Evolutionary conservation across 768 basidiomycete species (phyloP).

Genomic region (Amanita phalloides): DNA sequence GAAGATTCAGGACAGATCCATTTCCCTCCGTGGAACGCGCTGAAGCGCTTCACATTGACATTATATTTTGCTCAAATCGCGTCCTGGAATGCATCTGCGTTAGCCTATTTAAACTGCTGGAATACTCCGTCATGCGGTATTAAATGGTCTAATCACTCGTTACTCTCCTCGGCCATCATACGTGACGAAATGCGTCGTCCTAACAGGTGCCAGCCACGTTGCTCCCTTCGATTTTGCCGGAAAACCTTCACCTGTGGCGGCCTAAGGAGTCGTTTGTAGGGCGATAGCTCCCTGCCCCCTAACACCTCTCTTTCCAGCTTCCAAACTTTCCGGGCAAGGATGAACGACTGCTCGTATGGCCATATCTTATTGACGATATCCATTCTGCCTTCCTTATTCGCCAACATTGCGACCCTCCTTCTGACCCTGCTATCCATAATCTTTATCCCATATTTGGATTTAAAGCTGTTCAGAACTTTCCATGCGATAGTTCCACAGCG

Average conservation of each 20-base stretch:
- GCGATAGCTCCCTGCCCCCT: conserved; percentile 8
- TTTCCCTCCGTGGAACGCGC: no score
- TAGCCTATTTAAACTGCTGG: no score
- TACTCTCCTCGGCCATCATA: neutral
- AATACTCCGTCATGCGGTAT: no score
- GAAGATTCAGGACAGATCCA: neutral
- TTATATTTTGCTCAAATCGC: no score
- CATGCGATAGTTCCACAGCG: conserved; percentile 46
- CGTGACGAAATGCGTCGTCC: neutral
- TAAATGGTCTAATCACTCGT: neutral
- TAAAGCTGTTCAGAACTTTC: conserved; percentile 32
- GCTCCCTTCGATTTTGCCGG: conserved; percentile 2
- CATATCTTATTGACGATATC: conserved; percentile 33
- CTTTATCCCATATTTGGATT: conserved; percentile 41
- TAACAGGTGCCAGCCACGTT: neutral
- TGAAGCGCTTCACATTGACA: no score
- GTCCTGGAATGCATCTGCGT: no score
- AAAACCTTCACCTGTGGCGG: conserved; percentile 1
- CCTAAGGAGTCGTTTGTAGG: conserved; percentile 3
- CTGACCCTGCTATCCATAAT: conserved; percentile 49
- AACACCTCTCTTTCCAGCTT: conserved; percentile 10
- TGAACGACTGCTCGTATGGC: conserved; percentile 8
- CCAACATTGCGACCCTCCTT: conserved; percentile 46
- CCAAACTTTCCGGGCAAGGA: conserved; percentile 11
- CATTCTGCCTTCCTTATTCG: conserved; percentile 53